phyloP scores from a whole-genome alignment of 1,284 basidiomycete species.

The Cryptococcus depauperatus region DNA sequence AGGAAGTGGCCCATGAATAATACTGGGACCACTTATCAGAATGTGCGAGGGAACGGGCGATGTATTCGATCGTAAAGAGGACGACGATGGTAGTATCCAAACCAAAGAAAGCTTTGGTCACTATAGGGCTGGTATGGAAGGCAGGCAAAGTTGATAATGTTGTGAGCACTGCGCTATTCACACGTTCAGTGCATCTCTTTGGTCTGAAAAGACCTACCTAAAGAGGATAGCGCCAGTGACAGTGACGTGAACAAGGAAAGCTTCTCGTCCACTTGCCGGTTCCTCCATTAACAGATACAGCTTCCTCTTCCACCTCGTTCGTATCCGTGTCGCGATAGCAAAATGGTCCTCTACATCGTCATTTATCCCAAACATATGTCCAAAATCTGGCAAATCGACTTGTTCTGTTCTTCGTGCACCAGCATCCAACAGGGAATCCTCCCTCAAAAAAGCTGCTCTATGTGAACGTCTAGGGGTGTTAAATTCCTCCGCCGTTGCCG shows the following conservation, averaged over 20 bases:
- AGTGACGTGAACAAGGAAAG: conserved; percentile 41
- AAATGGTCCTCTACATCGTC: conserved; percentile 43
- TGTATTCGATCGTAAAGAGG: conserved; percentile 66
- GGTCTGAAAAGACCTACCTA: conserved; percentile 28
- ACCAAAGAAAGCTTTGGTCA: conserved; percentile 69
- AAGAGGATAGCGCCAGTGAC: conserved; percentile 44
- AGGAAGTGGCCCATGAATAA: conserved; percentile 49
- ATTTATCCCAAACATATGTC: conserved; percentile 40
- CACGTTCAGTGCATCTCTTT: conserved; percentile 2
- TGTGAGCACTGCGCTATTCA: conserved; percentile 67
- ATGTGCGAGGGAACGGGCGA: conserved; percentile 41
- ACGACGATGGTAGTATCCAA: conserved; percentile 65
- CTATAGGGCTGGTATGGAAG: conserved; percentile 57
- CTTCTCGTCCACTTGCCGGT: conserved; percentile 40
- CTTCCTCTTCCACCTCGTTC: conserved; percentile 38
- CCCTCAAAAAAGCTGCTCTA: conserved; percentile 16
- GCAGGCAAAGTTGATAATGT: conserved; percentile 75
- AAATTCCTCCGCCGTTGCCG: conserved; percentile 3
- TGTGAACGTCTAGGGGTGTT: conserved; percentile 5
- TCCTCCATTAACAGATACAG: conserved; percentile 45
- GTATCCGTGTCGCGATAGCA: conserved; percentile 37
- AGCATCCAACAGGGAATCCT: conserved; percentile 11
- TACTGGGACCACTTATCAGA: conserved; percentile 43
- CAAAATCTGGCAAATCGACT: conserved; percentile 43
- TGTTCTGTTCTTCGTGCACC: no score